Evolutionary conservation across 2,329 filamentous ascomycete species (phyloP), one percentile per base, ranked within the genome.

Genomic region (Aspergillus niger): DNA sequence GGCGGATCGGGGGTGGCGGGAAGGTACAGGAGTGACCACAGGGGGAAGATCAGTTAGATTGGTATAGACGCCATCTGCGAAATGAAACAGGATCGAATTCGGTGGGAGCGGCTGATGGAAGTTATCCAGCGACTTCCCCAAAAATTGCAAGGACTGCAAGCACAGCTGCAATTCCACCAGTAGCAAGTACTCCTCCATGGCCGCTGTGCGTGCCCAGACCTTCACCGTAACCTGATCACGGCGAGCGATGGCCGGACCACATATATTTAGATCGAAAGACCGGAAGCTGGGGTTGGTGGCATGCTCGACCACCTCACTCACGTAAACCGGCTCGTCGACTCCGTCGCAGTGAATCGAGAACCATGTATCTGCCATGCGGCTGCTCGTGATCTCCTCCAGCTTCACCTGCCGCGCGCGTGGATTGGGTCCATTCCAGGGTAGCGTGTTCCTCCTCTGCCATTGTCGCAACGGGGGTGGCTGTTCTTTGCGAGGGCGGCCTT

Each of bases 251-350:
- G 77, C 73, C 0, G 90, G 84, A 0, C 85, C 86, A 63, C 84
- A 86, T 5, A 82, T 77, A 24, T 84, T 83, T 5, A 97, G 83
- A 63, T 96, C 89, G 73, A 97, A 96, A 73, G 91, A 89, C 47
- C 86, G 87, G 74, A 97, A 98, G 69, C 90, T 92, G 64, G 95
- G 95, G 74, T 97, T 97, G 77, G 92, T 92, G n/a, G 91, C 88
- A 70, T 87, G 87, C 67, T 90, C 85, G 28, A 88, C 85, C 22
- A 90, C 82, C 77, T 98, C 94, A 71, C 92, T 97, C 69, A 97
- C 86, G 74, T 97, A 97, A n/a, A 97, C 79, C 0, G 94, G 92
- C 15, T 91, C 88, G 50, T 83, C 77, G 55, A 86, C 77, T 3
- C 79, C 85, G 1, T 85, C 80, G 49, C 88, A 85, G 74, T 97